Conservation (phyloP, 106 monocot species). For the Dioscorea zingiberensis region DNA sequence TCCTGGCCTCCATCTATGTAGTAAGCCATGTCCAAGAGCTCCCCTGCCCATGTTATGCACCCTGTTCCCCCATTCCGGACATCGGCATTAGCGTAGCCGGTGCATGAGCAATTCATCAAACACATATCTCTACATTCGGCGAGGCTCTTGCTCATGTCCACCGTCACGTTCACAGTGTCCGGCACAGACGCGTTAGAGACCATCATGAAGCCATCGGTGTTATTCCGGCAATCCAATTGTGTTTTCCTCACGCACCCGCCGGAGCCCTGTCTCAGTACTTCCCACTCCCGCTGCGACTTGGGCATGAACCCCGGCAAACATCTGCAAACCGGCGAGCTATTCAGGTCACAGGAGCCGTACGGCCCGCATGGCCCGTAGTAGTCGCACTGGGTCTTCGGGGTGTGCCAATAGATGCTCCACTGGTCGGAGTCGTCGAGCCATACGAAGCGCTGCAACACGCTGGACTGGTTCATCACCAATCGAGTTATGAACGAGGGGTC, state of each 20-base stretch:
- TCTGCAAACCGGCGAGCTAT: conserved; percentile 1
- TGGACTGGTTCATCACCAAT: not conserved
- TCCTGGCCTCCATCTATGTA: conserved; percentile 2
- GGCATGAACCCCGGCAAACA: conserved; percentile 12
- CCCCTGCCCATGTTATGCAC: conserved; percentile 13
- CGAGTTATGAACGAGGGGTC: not conserved
- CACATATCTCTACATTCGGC: conserved; percentile 34
- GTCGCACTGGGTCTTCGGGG: conserved; percentile 2
- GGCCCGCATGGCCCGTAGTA: conserved; percentile 1
- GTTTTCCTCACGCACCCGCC: conserved; percentile 3
- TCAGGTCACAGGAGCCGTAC: not conserved
- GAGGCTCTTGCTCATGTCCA: conserved; percentile 23
- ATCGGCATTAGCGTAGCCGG: conserved; percentile 12
- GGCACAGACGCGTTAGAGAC: conserved; percentile 4
- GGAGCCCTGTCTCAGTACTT: not conserved
- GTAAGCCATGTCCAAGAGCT: conserved; percentile 3
- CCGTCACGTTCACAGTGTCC: conserved; percentile 7
- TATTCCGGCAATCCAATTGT: not conserved
- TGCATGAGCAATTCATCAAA: conserved; percentile 33
- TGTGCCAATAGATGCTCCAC: conserved; percentile 3
- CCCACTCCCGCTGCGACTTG: not conserved
- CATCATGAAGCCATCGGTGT: conserved; percentile 6
- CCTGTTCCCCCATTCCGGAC: conserved; percentile 1
- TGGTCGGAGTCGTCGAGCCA: not conserved
- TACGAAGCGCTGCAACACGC: not conserved